Base-by-base conservation (phyloP, 306 rosid species). In the Cucumis cinereus region DNA sequence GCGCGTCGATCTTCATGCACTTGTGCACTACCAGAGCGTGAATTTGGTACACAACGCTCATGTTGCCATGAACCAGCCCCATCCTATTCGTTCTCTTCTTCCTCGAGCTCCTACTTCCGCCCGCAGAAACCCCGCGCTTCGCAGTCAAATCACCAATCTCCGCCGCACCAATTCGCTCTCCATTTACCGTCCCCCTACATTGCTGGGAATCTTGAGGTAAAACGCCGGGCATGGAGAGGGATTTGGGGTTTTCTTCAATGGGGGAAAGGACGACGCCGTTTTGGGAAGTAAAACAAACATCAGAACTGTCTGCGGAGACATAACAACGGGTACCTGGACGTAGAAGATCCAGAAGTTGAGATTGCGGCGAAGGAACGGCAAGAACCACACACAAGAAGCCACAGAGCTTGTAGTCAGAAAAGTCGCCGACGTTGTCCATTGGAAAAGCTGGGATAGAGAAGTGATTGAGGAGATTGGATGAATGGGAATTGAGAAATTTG, bases 41-140 rank as follows among this genome's bases (percentile, higher is more conserved):
- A 64, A 94, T 83, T 86, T 92, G 99, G 54, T 84, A 87, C 81
- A 91, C 89, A 82, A 85, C 93, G 76, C 98, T 94, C 7, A 87
- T 77, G 75, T 92, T 94, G 15, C 98, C 98, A 16, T 87, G 83
- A 76, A 94, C 95, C 83, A 84, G 57, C 40, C 97, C 96, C 20
- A 88, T 73, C 63, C 79, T 86, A 73, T 86, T 84, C 89, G 56
- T 81, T 77, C 82, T 84, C 88, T 35, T 85, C 74, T 58, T 64
- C 68, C 50, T 22, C 62, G 43, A 36, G 64, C 49, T 38, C 74
- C 26, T 22, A 55, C 74, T 77, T 73, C 60, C 78, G 49, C 79
- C 67, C 68, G 45, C 74, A 45, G 81, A 73, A 74, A n/a, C 58
- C 41, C 40, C 28, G 6, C 41, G 30, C 71, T 47, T 70, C 10